Conservation (phyloP, 768 basidiomycete species). For the Rhodotorula paludigena region DNA sequence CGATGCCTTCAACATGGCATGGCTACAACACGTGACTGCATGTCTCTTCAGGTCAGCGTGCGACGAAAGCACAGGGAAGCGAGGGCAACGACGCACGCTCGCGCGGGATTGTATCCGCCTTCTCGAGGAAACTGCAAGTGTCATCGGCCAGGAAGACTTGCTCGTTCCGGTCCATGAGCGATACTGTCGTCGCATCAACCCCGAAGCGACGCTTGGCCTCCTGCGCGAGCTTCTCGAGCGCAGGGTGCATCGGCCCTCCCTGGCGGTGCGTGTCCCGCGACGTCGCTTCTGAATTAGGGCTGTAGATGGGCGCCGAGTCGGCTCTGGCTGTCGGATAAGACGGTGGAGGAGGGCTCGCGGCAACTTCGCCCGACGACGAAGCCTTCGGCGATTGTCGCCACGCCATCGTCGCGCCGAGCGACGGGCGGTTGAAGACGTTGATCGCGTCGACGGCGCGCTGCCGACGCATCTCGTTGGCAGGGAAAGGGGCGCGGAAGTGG, state of each 20-base stretch:
- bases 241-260: conserved; percentile 8
- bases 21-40: conserved; percentile 24
- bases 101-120: background rate
- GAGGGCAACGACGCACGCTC: conserved; percentile 25
- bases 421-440: conserved; percentile 3
- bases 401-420: background rate
- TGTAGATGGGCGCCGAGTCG: background rate
- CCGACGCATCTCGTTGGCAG: conserved; percentile 13
- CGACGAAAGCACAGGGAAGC: background rate
- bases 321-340: background rate
- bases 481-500: conserved; percentile 18
- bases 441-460: conserved; percentile 34
- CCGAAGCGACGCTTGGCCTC: conserved; percentile 20
- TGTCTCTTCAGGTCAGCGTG: background rate
- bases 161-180: conserved; percentile 32
- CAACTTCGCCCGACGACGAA: too few species aligned
- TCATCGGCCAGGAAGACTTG: conserved; percentile 33
- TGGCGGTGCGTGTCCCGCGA: background rate
- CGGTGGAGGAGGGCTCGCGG: background rate
- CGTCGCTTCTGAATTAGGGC: too few species aligned
- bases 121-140: background rate
- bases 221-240: conserved; percentile 21
- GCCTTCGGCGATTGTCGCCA: background rate
- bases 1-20: conserved; percentile 31
- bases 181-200: conserved; percentile 17